Base-by-base conservation (phyloP, 1,284 basidiomycete genomes). In the Ganoderma leucocontextum region DNA sequence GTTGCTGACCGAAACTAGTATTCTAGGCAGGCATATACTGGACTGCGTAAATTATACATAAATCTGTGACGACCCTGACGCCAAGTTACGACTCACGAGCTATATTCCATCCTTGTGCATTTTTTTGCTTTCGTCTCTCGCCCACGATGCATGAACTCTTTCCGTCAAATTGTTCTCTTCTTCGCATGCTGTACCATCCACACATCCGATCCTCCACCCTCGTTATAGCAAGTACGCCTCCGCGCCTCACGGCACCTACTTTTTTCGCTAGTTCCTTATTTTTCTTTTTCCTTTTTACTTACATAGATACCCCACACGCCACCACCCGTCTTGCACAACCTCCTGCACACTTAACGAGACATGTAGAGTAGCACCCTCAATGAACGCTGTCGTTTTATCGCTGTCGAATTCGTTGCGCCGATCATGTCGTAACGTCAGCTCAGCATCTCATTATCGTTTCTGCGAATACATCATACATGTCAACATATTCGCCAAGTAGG, bases 41-140 rank as follows among this genome's bases (percentile, higher is more conserved):
- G 53, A 59, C 42, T 64, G 42, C 42, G 61, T 70, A 70, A 70
- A 36, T 70, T 70, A 70, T 70, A 61, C 53, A 52, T 22, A 66
- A 64, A 72, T 66, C 69, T 58, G 41, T 64, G 52, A 71, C 67
- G 67, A 68, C 57, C 41, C 44, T 68, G 39, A 64, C 55, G 64
- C 57, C 53, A 17, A 59, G n/a, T 52, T 29, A 68, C 47, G 62
- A 63, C 47, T 52, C 22, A 55, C 52, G 52, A 55, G 2, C 29
- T 55, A 55, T 35, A 15, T 9, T 33, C 12, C 29, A 5, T 42
- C 41, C n/a, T 6, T 49, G 4, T 49, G 9, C 47, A 49, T 10
- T 22, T 22, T 42, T 22, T 25, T 35, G 52, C 52, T 55, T 33
- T 29, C 52, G 17, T 35, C 29, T 29, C 29, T 19, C 12, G 19